Percentiles rank a stretch among this genome's conserved stretches.
Evolutionary conservation across 306 rosid species (phyloP).

Genomic region (Rosa multiflora): DNA sequence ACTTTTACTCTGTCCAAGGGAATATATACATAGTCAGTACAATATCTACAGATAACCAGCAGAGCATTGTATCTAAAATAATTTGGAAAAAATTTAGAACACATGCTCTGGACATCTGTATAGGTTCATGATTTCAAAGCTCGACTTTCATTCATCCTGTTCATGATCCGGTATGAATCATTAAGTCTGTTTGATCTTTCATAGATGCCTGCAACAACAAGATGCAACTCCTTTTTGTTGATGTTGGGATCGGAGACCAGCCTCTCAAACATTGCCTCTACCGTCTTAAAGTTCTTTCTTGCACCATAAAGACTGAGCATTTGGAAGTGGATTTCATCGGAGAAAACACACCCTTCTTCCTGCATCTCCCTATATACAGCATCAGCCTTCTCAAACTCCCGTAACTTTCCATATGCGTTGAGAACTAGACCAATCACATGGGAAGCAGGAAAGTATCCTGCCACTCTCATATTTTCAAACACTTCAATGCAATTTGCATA

Average conservation of each 20-base stretch:
- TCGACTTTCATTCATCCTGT: conserved; percentile 47
- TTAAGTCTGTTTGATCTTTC: conserved; percentile 73
- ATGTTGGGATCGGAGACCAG: conserved; percentile 73
- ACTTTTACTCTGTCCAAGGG: background rate
- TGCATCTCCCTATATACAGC: conserved; percentile 71
- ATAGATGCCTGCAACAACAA: conserved; percentile 74
- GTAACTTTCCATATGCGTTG: conserved; percentile 82
- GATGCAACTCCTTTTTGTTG: conserved; percentile 83
- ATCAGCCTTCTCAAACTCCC: conserved; percentile 77
- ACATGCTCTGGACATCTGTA: conserved; percentile 26
- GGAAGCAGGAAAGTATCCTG: conserved; percentile 80
- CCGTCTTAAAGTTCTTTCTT: conserved; percentile 55
- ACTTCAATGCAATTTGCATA: conserved; percentile 69
- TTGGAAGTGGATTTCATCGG: conserved; percentile 88
- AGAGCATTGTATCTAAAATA: conserved; percentile 26
- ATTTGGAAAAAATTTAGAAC: conserved; percentile 4
- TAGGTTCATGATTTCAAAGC: conserved; percentile 31
- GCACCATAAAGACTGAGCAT: conserved; percentile 80
- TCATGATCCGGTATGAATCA: conserved; percentile 77
- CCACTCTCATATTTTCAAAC: conserved; percentile 79
- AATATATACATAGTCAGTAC: background rate
- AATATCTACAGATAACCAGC: conserved; percentile 22
- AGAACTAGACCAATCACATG: conserved; percentile 79
- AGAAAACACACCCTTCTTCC: conserved; percentile 75
- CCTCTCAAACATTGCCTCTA: conserved; percentile 65